A percentile compares a stretch with the other conserved stretches of the same genome.
Conservation (phyloP, 2,329 filamentous ascomycete species). For the Trichoderma oligosporum region DNA sequence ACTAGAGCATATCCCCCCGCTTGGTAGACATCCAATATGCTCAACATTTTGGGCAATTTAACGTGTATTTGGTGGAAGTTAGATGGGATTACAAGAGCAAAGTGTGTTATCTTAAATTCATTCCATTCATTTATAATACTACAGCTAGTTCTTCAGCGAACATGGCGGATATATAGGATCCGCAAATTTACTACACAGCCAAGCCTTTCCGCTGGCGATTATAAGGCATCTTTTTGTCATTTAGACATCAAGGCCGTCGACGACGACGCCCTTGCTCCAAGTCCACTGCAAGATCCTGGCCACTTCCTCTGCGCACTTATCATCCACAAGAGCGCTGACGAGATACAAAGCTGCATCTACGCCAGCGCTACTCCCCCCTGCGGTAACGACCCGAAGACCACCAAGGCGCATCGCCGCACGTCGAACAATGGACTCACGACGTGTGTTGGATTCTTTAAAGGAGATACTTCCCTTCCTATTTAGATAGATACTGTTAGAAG, state of each 20-base stretch:
- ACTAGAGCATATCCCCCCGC: neutral
- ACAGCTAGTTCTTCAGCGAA: conserved; percentile 14
- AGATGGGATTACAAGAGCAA: too few relatives aligned
- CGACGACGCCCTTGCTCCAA: conserved; percentile 81
- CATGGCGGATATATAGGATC: conserved; percentile 8
- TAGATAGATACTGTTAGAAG: conserved; percentile 25
- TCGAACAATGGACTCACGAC: conserved; percentile 76
- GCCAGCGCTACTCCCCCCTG: conserved; percentile 73
- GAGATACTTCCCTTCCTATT: conserved; percentile 77
- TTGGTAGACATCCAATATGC: neutral
- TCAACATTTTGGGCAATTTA: neutral
- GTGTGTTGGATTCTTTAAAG: conserved; percentile 67
- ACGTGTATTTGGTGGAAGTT: too few relatives aligned
- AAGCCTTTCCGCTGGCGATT: conserved; percentile 20
- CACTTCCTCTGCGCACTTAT: conserved; percentile 71
- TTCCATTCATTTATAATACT: conserved; percentile 20
- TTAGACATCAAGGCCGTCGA: conserved; percentile 81
- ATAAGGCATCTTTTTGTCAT: conserved; percentile 9
- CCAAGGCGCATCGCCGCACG: conserved; percentile 71
- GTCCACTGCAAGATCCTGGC: conserved; percentile 73
- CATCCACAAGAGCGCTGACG: conserved; percentile 75
- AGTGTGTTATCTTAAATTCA: too few relatives aligned
- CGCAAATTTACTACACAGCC: conserved; percentile 19
- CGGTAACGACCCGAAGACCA: conserved; percentile 70
- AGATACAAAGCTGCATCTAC: conserved; percentile 82